phyloP scores from a whole-genome alignment of 2,329 filamentous ascomycete genomes.

The Ilyonectria sp. region DNA sequence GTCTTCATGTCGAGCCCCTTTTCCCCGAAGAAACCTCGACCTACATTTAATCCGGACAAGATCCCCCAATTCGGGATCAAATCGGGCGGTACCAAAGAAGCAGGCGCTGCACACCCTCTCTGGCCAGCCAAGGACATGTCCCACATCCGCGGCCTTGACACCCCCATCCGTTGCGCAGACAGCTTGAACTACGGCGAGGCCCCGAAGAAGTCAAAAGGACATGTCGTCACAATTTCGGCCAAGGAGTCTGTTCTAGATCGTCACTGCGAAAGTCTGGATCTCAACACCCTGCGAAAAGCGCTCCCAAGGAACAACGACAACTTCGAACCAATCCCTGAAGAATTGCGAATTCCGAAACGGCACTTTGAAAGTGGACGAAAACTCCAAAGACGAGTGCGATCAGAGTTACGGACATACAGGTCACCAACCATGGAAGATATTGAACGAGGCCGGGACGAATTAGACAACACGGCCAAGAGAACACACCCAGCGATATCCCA shows the following conservation, averaged over 20 bases:
- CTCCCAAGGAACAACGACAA: conserved; percentile 54
- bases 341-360: conserved; percentile 68
- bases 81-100: conserved; percentile 69
- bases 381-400: conserved; percentile 64
- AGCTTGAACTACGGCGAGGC: conserved; percentile 14
- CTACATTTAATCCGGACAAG: conserved; percentile 49
- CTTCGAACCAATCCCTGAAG: conserved; percentile 61
- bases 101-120: conserved; percentile 76
- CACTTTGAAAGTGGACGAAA: conserved; percentile 72
- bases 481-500: conserved; percentile 72
- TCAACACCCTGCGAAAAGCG: conserved; percentile 46
- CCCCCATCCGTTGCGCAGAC: not conserved
- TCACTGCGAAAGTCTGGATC: conserved; percentile 46
- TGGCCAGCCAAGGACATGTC: conserved; percentile 79
- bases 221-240: conserved; percentile 56
- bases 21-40: conserved; percentile 62
- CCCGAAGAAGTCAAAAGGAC: conserved; percentile 66
- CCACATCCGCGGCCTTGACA: conserved; percentile 70
- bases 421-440: conserved; percentile 21
- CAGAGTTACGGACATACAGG: conserved; percentile 59
- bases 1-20: conserved; percentile 69
- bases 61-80: conserved; percentile 62
- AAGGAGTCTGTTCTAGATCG: conserved; percentile 61
- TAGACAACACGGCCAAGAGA: conserved; percentile 35
- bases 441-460: conserved; percentile 55